Evolutionary conservation across 164 flowering plant genomes (phyloP), one percentile per base, ranked within the genome.

Genomic region (Vitis rupestris): DNA sequence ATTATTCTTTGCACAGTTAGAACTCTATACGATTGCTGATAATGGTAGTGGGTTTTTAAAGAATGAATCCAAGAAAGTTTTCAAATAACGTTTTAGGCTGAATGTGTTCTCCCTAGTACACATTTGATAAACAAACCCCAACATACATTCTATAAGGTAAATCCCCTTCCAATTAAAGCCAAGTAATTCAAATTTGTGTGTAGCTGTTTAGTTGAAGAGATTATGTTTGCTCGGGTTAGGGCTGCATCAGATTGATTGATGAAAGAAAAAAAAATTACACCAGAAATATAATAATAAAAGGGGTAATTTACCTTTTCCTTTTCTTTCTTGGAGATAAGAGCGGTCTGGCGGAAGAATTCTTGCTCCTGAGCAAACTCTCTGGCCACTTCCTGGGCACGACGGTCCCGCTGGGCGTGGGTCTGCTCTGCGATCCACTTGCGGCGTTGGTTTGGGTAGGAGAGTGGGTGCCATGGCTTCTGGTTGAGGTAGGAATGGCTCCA

Each of bases 381-480:
- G 66, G 98, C 81, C 50, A 95, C 89, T 74, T 95, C 98, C 10
- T 91, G 83, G 48, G 92, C 75, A 11, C 92, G 85, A 63, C 92
- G 92, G 0, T 79, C 54, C 57, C 76, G 84, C 13, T 91, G 83
- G 54, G 97, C 89, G 72, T 90, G 85, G 68, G 90, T 84, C 73
- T 95, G 98, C 69, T 93, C 97, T 76, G 97, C 93, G 67, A 95
- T 93, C 98, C 99, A 91, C 72, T 95, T 95, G 77, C 98, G 93
- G 67, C 97, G 98, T 66, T 95, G 99, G 73, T 95, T 95, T 19
- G 98, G 99, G 61, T 95, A 95, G 10, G 99, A 95, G 72, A 95
- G 91, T 49, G 99, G 99, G 67, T 95, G 99, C 99, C 99, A 95
- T 13, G 99, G 99, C 81, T 95, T 95, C 83, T 95, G 99, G 74